Evolutionary conservation across 2,329 filamentous ascomycete genomes (phyloP).

Genomic region (Rhinocladiella similis): DNA sequence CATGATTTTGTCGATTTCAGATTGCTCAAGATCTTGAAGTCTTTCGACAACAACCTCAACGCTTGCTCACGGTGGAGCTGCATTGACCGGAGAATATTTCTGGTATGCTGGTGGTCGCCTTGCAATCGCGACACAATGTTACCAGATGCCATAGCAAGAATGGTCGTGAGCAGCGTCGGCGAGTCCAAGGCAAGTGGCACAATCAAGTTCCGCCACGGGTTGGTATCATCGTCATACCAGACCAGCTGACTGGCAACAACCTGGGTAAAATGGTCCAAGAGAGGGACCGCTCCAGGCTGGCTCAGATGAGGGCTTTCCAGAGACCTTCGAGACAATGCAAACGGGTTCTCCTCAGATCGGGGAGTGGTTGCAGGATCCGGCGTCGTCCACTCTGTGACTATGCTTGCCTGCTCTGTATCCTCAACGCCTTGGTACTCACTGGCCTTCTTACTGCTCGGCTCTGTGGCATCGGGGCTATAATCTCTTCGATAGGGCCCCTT

Average conservation of each 20-base stretch:
- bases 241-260: neutral
- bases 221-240: neutral
- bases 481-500: neutral
- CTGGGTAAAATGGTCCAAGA: neutral
- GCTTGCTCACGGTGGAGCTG: no score
- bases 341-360: no score
- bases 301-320: neutral
- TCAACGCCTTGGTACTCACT: neutral
- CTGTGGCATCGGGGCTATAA: neutral
- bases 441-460: neutral
- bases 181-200: conserved; percentile 1
- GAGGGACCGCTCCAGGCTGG: neutral
- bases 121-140: neutral
- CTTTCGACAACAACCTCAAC: no score
- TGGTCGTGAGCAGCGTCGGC: neutral
- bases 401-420: neutral
- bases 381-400: neutral
- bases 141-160: neutral
- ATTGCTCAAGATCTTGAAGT: no score
- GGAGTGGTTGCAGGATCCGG: neutral
- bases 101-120: no score
- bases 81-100: no score
- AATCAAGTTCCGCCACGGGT: neutral
- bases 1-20: no score
- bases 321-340: no score